phyloP scores from a whole-genome alignment of 2,329 filamentous ascomycete species.

The Phaeosphaeriaceae sp. region DNA sequence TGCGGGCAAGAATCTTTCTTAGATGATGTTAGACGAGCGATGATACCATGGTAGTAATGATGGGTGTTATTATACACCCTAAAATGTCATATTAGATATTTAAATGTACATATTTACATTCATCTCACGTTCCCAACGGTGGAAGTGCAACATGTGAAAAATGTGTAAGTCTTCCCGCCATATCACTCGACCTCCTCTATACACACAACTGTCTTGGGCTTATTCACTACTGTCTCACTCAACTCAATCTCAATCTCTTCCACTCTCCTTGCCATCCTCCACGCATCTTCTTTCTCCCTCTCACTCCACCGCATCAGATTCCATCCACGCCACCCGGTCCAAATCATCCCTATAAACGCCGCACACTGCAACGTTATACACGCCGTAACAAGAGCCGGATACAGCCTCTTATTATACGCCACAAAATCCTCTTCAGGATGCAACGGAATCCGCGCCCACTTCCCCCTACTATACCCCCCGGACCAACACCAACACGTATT shows the following conservation, averaged over 20 bases:
- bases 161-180: too few species aligned
- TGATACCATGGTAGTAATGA: not conserved
- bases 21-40: not conserved
- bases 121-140: too few species aligned
- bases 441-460: constrained; percentile 8
- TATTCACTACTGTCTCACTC: too few species aligned
- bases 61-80: too few species aligned
- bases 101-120: too few species aligned
- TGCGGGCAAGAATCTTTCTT: constrained; percentile 24
- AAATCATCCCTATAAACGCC: constrained; percentile 10
- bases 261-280: not conserved
- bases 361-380: constrained; percentile 11
- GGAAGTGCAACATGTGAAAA: too few species aligned
- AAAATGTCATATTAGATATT: too few species aligned
- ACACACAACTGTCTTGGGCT: too few species aligned
- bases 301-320: constrained; percentile 19
- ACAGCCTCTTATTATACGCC: constrained; percentile 8
- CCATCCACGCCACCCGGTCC: constrained; percentile 14
- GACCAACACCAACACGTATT: constrained; percentile 29
- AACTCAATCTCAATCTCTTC: too few species aligned
- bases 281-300: constrained; percentile 9
- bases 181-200: too few species aligned
- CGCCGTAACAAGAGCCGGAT: constrained; percentile 11
- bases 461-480: constrained; percentile 9
- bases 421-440: constrained; percentile 9